Evolutionary conservation across 208 protist species (phyloP).

Genomic region (Crithidia fasciculata): DNA sequence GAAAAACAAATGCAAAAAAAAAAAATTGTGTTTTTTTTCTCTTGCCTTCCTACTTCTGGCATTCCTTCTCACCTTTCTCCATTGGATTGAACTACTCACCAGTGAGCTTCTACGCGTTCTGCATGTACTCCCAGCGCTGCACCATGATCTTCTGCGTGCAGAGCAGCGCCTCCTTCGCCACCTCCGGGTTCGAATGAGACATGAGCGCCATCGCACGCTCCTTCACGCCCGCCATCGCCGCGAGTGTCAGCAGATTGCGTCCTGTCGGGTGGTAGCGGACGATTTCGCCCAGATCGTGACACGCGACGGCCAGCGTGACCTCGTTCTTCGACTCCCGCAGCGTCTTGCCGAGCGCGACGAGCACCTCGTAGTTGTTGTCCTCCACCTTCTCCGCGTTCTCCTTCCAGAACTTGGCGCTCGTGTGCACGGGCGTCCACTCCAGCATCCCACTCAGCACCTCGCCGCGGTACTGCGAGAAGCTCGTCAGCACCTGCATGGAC

Average conservation of each 20-base stretch:
- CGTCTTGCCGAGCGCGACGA: conserved; percentile 86
- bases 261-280: conserved; percentile 92
- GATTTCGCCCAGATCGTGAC: conserved; percentile 94
- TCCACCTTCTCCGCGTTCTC: conserved; percentile 92
- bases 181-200: conserved; percentile 74
- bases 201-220: conserved; percentile 86
- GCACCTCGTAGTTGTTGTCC: conserved; percentile 89
- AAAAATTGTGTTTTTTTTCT: no score
- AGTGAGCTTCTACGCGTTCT: conserved; percentile 34
- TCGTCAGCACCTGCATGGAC: conserved; percentile 91
- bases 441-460: conserved; percentile 89
- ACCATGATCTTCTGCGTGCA: conserved; percentile 95
- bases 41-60: no score
- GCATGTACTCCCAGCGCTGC: conserved; percentile 92
- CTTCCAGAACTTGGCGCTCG: conserved; percentile 93
- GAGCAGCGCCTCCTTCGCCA: conserved; percentile 90
- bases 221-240: conserved; percentile 83
- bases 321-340: conserved; percentile 70
- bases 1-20: no score
- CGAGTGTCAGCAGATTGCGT: conserved; percentile 71
- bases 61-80: no score
- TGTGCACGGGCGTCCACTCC: conserved; percentile 94
- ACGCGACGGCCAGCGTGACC: conserved; percentile 82
- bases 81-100: no score
- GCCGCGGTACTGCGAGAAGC: conserved; percentile 92